Base-by-base conservation (phyloP, 345 rosid genomes). In the Gossypium longicalyx region DNA sequence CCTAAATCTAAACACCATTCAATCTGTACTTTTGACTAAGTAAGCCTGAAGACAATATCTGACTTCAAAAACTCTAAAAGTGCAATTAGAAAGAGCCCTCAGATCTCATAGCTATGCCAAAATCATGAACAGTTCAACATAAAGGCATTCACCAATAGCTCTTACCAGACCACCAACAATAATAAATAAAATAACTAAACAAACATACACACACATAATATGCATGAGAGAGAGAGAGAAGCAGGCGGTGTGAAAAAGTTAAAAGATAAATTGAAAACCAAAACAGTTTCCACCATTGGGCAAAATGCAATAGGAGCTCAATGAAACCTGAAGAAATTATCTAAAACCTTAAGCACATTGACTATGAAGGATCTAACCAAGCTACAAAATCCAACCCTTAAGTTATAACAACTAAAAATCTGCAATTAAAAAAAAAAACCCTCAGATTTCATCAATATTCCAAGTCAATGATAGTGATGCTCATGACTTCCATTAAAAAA, bases 231-330 rank as follows among this genome's bases (percentile, higher is more conserved):
- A 56, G 12, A 11, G 29, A 44, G 27, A 29, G 56, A 67, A 12
- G 4, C 29, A 45, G 41, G 60, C 6, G 34, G 63, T 3, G 67
- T 44, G 38, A 29, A 29, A 29, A 4, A 4, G 54, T 77, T 58
- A 64, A 10, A 10, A 19, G 75, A 67, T n/a, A 66, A 76, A 49
- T 43, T 12, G 23, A 49, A 75, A 65, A 60, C 19, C 66, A 52
- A 59, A 65, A 76, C 72, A 58, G 9, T 64, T 80, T 80, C 60
- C 80, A 73, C 73, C 83, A 73, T 34, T 10, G 80, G 77, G 77
- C 80, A 76, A 38, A 57, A n/a, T 27, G 12, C 25, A 52, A 12
- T 15, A 12, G 54, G 71, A 47, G 22, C 41, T 52, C 15, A 2
- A 49, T 9, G 45, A 48, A 49, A 57, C 0, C 44, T 23, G 13